Evolutionary conservation across 2,329 filamentous ascomycete genomes (phyloP).

Genomic region (Clonostachys byssicola): DNA sequence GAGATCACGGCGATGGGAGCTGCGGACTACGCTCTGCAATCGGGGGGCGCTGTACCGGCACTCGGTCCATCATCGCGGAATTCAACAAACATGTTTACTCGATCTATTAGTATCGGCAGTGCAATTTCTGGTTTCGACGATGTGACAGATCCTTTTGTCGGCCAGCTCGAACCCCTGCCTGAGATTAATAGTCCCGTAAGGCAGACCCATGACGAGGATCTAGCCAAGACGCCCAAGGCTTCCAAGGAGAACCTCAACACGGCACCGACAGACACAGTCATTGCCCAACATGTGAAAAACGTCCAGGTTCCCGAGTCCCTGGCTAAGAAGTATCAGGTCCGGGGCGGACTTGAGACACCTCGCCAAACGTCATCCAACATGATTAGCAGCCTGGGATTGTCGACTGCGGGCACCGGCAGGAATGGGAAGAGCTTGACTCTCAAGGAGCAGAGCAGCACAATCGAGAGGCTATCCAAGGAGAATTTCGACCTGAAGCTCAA

Average conservation of each 20-base stretch:
- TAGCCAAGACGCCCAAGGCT: conserved; percentile 68
- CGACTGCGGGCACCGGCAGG: conserved; percentile 41
- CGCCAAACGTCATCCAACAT: conserved; percentile 33
- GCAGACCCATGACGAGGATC: conserved; percentile 30
- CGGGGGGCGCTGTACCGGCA: conserved; percentile 68
- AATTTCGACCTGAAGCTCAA: conserved; percentile 98
- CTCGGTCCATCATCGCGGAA: conserved; percentile 39
- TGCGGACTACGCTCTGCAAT: conserved; percentile 78
- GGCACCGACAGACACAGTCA: conserved; percentile 80
- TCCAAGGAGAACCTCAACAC: conserved; percentile 44
- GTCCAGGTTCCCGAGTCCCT: conserved; percentile 89
- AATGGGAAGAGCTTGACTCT: conserved; percentile 74
- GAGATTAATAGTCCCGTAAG: conserved; percentile 39
- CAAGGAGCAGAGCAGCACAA: conserved; percentile 96
- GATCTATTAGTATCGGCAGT: conserved; percentile 84
- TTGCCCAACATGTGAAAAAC: conserved; percentile 82
- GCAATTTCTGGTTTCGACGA: conserved; percentile 70
- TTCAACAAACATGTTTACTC: conserved; percentile 46
- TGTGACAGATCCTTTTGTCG: conserved; percentile 34
- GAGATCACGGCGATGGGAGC: conserved; percentile 64
- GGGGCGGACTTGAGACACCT: conserved; percentile 61
- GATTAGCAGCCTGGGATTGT: neutral
- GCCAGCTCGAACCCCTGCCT: conserved; percentile 43
- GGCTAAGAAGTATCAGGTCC: conserved; percentile 78
- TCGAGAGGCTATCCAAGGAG: conserved; percentile 93